Base-by-base conservation (phyloP, 106 monocot species). In the Chionographis japonica region DNA sequence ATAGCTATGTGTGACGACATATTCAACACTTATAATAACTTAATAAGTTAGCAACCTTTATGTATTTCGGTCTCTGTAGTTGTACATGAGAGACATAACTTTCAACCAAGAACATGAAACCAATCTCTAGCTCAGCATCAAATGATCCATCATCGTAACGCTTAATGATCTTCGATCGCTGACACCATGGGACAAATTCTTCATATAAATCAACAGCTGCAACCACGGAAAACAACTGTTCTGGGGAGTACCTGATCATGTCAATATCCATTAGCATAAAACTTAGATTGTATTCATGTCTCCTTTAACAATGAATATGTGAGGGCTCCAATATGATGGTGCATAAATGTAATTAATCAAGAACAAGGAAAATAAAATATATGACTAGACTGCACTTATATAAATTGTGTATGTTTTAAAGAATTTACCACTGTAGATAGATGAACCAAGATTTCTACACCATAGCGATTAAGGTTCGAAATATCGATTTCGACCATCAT, bases 121-220 rank as follows among this genome's bases (percentile, higher is more conserved):
- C 95, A 76, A 95, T 95, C 70, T 92, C 86, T 12, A 95, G 69
- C 68, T 95, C 95, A n/a, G 95, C 95, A 73, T 89, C 89, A 74
- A 95, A 86, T 18, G 92, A 86, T 12, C 84, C 84, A 67, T 92
- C 78, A 50, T 15, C 62, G 43, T 85, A 65, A 6, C 69, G 64
- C 69, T 76, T 85, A 49, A 87, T 41, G 69, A 92, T 67, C 78
- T 73, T 80, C 42, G 95, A 92, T 3, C 72, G 63, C 52, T 92
- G 89, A 66, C 95, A 95, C 92, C 95, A 92, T 20, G 92, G 92
- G 67, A 92, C 63, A 67, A 92, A 95, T 60, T 88, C 94, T 70
- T 95, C 83, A 37, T 95, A 95, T 46, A 95, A 65, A 77, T 95
- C 94, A 62, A 95, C 90, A 41, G 94, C 90, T 13, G 85, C 94